Evolutionary conservation across 2,329 filamentous ascomycete genomes (phyloP), one percentile per base, ranked within the genome.

Genomic region (Rugonectria rugulosa): DNA sequence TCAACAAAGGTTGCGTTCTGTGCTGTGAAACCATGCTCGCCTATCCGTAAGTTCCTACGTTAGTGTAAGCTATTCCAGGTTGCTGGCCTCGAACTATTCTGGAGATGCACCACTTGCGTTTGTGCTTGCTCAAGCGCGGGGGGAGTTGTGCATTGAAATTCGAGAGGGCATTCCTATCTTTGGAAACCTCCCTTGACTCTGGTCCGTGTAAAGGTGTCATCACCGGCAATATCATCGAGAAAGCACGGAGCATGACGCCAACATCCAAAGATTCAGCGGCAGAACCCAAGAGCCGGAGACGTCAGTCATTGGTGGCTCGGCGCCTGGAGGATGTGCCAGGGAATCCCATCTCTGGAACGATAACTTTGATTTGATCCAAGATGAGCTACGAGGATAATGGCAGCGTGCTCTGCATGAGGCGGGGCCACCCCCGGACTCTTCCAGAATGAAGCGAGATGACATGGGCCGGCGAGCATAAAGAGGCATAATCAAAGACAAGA

Each of bases 371-470:
- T 62, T 56, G 63, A 37, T 52, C 36, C 32, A 48, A 46, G 38
- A 41, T 38, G 57, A 60, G 42, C 60, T 59, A 53, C 45, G 20
- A 58, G 45, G 56, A 29, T 54, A 59, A 59, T 34, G 61, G 24
- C 37, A 56, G 46, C 43, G 40, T 45, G 38, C 47, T 58, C 60
- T 55, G 56, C 48, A 63, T 57, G 53, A 47, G 53, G 65, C 58
- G 57, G 63, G 60, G 56, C 52, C 56, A 61, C 57, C 67, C 56
- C 64, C 60, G 57, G 68, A 67, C 64, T 65, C 65, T 55, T 62
- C 59, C 56, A 65, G 52, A 63, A 40, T 58, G 64, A 69, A 72
- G 68, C 67, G 69, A 72, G 53, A 72, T 71, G 64, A 68, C 59
- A 63, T 60, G 56, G 57, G 57, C 60, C 48, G 61, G 56, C 50